Evolutionary conservation across 176 grass and related monocot genomes (phyloP).

Genomic region (maize (Zea mays)): DNA sequence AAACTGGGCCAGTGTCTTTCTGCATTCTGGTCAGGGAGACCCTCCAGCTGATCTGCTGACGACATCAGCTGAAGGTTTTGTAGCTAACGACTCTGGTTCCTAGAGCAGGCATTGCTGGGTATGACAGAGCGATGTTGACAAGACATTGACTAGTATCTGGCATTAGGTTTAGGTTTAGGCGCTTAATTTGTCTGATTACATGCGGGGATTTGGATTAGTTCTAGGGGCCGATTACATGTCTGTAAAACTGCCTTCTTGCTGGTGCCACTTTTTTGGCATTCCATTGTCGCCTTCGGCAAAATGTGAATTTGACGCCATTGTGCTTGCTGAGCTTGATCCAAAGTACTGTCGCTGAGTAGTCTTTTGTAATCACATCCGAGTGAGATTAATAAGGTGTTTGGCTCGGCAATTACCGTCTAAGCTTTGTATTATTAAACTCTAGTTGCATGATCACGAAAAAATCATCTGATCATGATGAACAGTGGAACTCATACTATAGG

Average conservation of each 20-base stretch:
- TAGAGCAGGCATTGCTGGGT: neutral
- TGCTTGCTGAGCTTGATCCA: neutral
- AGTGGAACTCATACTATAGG: neutral
- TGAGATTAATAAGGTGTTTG: too few species aligned
- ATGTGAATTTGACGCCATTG: neutral
- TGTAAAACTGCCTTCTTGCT: slow-evolving; percentile 1
- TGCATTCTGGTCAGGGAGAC: slow-evolving; percentile 38
- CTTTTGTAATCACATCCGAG: too few species aligned
- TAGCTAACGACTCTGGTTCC: slow-evolving; percentile 18
- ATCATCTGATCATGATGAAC: neutral
- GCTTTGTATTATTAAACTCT: too few species aligned
- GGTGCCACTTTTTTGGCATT: neutral
- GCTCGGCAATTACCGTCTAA: too few species aligned
- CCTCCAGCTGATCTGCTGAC: slow-evolving; percentile 32
- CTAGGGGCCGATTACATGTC: neutral
- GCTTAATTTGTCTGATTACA: neutral
- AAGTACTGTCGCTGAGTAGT: too few species aligned
- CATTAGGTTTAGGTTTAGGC: slow-evolving; percentile 29
- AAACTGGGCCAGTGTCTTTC: slow-evolving; percentile 62
- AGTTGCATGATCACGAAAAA: too few species aligned
- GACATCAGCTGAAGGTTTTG: slow-evolving; percentile 36
- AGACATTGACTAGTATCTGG: neutral
- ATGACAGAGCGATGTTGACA: neutral
- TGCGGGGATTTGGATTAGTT: neutral
- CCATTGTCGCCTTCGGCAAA: neutral